Base-by-base conservation (phyloP, 768 basidiomycete species). In the Amanita muscaria region DNA sequence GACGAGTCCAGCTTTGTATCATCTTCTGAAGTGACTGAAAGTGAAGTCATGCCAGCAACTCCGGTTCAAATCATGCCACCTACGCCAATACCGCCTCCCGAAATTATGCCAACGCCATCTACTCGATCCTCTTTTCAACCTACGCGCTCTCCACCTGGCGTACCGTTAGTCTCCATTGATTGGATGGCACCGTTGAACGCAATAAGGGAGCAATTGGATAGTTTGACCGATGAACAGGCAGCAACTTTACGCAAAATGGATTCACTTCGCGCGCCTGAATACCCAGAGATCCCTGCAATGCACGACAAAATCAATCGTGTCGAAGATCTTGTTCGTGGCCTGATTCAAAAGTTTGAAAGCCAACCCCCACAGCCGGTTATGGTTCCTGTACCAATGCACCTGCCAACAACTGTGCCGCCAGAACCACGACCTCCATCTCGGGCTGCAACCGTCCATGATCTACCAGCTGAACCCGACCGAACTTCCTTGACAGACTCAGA, bases 141-240 rank as follows among this genome's bases (percentile, higher is more conserved):
- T 12, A 44, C 43, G 56, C 58, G 6, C 25, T 23, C 48, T 29
- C 32, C 48, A 30, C 24, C 38, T 15, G 35, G 37, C 34, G 21
- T n/a, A n/a, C n/a, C n/a, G n/a, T n/a, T n/a, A n/a, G n/a, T n/a
- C n/a, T n/a, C n/a, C n/a, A 54, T 67, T 16, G 66, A 70, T 25
- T 61, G 86, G 31, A 68, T 72, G 12, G 70, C 71, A 3, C 66
- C 80, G 22, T 53, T 91, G 35, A 65, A 73, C 12, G 70, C 66
- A 10, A 67, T 92, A 34, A 69, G 77, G 34, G 73, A 76, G 5
- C 76, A 81, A 51, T 67, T 80, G 5, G 64, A 67, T 8, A 74
- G 71, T 7, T 59, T 94, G 16, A 68, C 76, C 60, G 70, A 83
- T 38, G 77, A 73, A 4, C 88, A 93, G 59, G 53, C 59, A 0